Evolutionary conservation across 768 basidiomycete genomes (phyloP), one percentile per base, ranked within the genome.

Genomic region (Gymnopilus junonius): DNA sequence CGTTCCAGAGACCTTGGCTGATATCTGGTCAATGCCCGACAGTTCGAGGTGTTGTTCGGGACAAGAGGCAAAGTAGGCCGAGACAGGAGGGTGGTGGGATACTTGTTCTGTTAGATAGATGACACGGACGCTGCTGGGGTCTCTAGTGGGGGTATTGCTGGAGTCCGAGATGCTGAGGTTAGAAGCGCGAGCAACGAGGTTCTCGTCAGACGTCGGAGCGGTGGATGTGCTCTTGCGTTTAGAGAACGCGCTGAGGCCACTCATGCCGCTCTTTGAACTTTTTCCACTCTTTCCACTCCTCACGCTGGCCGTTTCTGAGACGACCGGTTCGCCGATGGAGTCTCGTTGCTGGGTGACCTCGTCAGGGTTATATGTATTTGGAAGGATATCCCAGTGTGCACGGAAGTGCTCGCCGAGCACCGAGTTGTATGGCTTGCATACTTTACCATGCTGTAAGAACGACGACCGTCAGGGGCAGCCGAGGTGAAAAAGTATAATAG

Each of bases 61-160:
- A 74, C 93, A 96, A 4, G 79, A 65, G 7, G 91, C 93, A 65
- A 87, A 89, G 71, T 88, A 97, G 0, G 92, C 88, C 1, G 94
- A 97, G 31, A 98, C 87, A 2, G 97, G 97, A 0, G 97, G 97
- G 70, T 99, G 97, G 77, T 99, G 97, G 1, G 93, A 97, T 50
- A 98, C 89, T 76, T 97, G 96, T 74, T 97, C 96, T 14, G 95
- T 97, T 50, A 96, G 76, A 74, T 86, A 97, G 6, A 87, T 85
- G 45, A 96, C 86, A 34, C 94, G 90, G 15, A 87, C 74, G 54
- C 80, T 78, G 17, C 79, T 81, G 45, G 59, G 39, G 32, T 51
- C 64, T 29, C 77, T 74, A 5, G 77, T 65, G 2, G 72, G 71
- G 0, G 74, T 62, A 0, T 75, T 57, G 46, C 11, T 35, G 20